Evolutionary conservation across 306 rosid species (phyloP).

Genomic region (Cucumis hystrix): DNA sequence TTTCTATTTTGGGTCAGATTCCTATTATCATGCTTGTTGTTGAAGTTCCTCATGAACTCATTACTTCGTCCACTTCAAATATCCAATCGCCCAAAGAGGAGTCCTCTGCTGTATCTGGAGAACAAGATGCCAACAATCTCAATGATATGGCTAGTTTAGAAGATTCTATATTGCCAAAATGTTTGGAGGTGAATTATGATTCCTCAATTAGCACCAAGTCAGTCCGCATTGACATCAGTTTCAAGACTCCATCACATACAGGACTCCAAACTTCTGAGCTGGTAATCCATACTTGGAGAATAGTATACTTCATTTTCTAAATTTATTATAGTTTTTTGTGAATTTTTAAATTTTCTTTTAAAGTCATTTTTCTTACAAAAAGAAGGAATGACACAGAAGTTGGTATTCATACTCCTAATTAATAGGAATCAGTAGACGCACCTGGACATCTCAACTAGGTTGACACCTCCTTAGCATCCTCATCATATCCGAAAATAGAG

Average conservation of each 20-base stretch:
- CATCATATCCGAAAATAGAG: too few species aligned
- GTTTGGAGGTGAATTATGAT: conserved; percentile 33
- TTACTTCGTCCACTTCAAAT: conserved; percentile 38
- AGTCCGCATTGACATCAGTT: conserved; percentile 86
- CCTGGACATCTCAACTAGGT: too few species aligned
- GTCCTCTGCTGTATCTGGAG: conserved; percentile 23
- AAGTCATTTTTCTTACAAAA: neutral
- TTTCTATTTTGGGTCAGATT: conserved; percentile 35
- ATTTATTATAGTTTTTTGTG: neutral
- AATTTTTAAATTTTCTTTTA: neutral
- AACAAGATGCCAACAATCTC: conserved; percentile 28
- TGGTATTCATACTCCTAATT: neutral
- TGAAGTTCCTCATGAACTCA: conserved; percentile 75
- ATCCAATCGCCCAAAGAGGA: conserved; percentile 76
- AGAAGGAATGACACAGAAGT: neutral
- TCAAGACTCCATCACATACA: conserved; percentile 81
- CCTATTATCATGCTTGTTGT: conserved; percentile 96
- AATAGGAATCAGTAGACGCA: too few species aligned
- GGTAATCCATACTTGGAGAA: conserved; percentile 30
- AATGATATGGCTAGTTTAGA: conserved; percentile 39
- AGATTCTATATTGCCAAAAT: conserved; percentile 36
- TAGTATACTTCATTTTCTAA: neutral
- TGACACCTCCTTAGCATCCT: too few species aligned
- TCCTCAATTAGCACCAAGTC: conserved; percentile 43
- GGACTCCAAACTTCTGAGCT: conserved; percentile 87